Base-by-base conservation (phyloP, 305 asterid species). In the Solanum hybrid region DNA sequence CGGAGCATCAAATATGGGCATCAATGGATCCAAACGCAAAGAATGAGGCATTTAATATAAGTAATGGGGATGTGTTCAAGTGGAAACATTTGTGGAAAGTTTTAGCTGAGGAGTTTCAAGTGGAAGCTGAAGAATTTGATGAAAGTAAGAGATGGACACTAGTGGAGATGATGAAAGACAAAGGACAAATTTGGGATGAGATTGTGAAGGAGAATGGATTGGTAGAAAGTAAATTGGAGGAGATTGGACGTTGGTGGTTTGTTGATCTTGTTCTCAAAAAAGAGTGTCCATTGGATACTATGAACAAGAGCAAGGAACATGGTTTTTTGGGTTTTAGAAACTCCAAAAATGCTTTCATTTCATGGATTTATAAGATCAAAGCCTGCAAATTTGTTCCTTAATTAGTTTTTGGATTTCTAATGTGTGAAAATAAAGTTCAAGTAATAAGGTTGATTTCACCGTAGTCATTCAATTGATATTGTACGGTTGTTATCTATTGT, bases 301-400 rank as follows among this genome's bases (percentile, higher is more conserved):
- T 95, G 96, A 95, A 93, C 61, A 95, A 95, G 96, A 95, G 96
- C 86, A 95, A 94, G 87, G 96, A 94, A 28, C 95, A 90, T 87
- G 97, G 97, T 2, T 95, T 95, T 34, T 88, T 94, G 90, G 98
- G 96, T 7, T 94, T 94, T 88, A 89, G 96, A 90, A 94, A 95
- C 92, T 90, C 94, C 8, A 36, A 89, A 6, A 93, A 92, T 34
- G 91, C 98, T 2, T 88, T 95, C 18, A 73, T 92, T 84, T 92
- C 96, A 0, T 92, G 93, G 74, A 92, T 94, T 39, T 91, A 93
- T 22, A 95, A 94, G 86, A 91, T 94, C 92, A 95, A 91, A 90
- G 91, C 91, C 12, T 90, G 90, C 91, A 95, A 91, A 57, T 90
- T 95, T 80, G 96, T 95, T 87, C 98, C 98, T 57, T 93, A 73